Conservation (phyloP, 179 eudicot genomes). For the Beta macrorhiza region DNA sequence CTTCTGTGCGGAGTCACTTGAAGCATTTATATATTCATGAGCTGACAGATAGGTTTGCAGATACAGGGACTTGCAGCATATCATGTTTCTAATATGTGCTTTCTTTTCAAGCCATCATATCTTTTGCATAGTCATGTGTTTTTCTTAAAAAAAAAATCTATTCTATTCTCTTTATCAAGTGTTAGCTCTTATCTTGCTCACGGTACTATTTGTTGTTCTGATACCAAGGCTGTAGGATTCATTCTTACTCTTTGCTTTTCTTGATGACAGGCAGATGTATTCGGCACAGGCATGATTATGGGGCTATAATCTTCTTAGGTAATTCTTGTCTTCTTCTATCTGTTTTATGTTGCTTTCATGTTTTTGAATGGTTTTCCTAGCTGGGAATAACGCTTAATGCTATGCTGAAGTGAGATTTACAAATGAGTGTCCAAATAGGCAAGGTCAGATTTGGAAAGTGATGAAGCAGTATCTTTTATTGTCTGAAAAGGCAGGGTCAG, state of each 20-base stretch:
- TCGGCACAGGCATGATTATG: slow-evolving; percentile 85
- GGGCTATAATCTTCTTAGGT: slow-evolving; percentile 95
- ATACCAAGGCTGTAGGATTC: not conserved
- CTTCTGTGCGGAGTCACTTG: not conserved
- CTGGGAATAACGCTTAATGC: not conserved
- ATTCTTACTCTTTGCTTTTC: slow-evolving; percentile 29
- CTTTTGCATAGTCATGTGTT: not conserved
- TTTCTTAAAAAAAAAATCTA: too few species aligned
- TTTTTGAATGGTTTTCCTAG: not conserved
- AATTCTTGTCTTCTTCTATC: slow-evolving; percentile 21
- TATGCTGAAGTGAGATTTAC: not conserved
- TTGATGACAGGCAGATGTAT: slow-evolving; percentile 82
- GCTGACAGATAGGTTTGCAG: not conserved
- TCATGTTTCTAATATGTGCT: not conserved
- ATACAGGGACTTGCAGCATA: not conserved
- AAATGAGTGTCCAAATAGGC: not conserved
- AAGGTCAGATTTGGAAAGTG: not conserved
- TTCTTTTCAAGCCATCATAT: not conserved
- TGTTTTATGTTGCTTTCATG: slow-evolving; percentile 11
- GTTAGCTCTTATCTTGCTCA: not conserved
- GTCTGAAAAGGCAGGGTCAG: not conserved
- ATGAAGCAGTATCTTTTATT: not conserved
- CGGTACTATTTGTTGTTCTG: not conserved
- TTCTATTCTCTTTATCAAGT: not conserved
- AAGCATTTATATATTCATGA: not conserved